phyloP scores from a whole-genome alignment of 1,284 basidiomycete genomes.

The Ceratobasidium sp. region DNA sequence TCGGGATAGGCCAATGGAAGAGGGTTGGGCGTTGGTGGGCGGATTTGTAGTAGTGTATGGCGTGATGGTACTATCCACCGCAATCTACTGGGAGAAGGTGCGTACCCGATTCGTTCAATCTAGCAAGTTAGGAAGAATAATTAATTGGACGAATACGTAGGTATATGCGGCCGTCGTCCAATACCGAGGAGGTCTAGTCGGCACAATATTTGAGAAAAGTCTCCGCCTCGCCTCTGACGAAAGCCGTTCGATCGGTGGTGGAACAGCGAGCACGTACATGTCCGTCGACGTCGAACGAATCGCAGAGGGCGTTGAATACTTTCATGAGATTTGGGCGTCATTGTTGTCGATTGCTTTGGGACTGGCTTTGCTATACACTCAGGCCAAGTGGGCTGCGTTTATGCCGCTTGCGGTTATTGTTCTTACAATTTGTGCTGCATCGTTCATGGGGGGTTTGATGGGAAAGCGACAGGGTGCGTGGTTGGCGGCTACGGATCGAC shows the following conservation, averaged over 20 bases:
- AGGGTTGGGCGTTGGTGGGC: constrained; percentile 54
- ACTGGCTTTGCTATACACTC: constrained; percentile 51
- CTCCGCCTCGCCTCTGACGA: constrained; percentile 36
- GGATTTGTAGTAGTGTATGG: constrained; percentile 51
- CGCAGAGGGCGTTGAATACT: constrained; percentile 50
- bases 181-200: constrained; percentile 46
- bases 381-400: constrained; percentile 43
- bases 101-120: no score
- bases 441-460: constrained; percentile 7
- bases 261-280: constrained; percentile 49
- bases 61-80: constrained; percentile 49
- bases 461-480: constrained; percentile 51
- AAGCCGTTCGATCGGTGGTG: constrained; percentile 37
- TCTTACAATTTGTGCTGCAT: constrained; percentile 23
- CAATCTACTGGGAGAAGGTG: constrained; percentile 54
- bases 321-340: constrained; percentile 53
- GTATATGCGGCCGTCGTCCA: constrained; percentile 19
- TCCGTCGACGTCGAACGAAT: constrained; percentile 55
- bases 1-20: constrained; percentile 35
- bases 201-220: constrained; percentile 44
- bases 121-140: no score
- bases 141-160: no score
- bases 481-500: constrained; percentile 51
- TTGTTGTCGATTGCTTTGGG: constrained; percentile 51
- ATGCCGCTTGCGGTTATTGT: constrained; percentile 16